These are phyloP conservation scores for Diaporthe australafricana DNA, from an alignment of 2,329 filamentous ascomycete genomes.

Conservation along the genomic window DNA sequence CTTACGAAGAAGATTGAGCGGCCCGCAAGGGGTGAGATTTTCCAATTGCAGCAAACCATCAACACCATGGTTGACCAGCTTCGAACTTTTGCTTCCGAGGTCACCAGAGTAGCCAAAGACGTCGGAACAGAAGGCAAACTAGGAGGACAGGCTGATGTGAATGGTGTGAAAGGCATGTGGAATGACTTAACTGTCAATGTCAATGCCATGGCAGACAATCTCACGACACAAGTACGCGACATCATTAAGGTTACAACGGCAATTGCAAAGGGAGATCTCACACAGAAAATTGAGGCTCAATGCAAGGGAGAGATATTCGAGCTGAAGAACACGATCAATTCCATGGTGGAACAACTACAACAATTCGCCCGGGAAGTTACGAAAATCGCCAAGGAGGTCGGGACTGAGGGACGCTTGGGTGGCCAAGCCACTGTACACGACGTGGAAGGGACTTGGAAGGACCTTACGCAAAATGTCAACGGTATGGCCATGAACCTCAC, in stretches of 20 bases:
- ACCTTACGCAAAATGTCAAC: conserved; percentile 95
- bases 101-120: conserved; percentile 84
- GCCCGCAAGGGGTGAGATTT: conserved; percentile 83
- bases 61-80: conserved; percentile 92
- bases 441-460: conserved; percentile 96
- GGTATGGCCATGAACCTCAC: conserved; percentile 99
- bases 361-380: conserved; percentile 98
- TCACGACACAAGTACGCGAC: conserved; percentile 91
- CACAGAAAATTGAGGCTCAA: conserved; percentile 94
- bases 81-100: conserved; percentile 85
- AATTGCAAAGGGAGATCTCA: conserved; percentile 87
- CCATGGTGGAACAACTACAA: conserved; percentile 97
- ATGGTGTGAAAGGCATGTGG: conserved; percentile 89
- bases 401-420: conserved; percentile 92
- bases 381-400: conserved; percentile 95
- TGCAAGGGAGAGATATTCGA: conserved; percentile 92
- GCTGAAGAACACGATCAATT: conserved; percentile 98
- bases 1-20: conserved; percentile 87
- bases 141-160: conserved; percentile 84
- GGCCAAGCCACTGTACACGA: conserved; percentile 96
- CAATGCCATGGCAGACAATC: conserved; percentile 88
- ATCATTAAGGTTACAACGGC: conserved; percentile 86
- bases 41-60: conserved; percentile 86
- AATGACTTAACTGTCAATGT: conserved; percentile 88
- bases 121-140: conserved; percentile 87